Base-by-base conservation (phyloP, 371 early-diverging fungal species). In the Mucor mucedo region DNA sequence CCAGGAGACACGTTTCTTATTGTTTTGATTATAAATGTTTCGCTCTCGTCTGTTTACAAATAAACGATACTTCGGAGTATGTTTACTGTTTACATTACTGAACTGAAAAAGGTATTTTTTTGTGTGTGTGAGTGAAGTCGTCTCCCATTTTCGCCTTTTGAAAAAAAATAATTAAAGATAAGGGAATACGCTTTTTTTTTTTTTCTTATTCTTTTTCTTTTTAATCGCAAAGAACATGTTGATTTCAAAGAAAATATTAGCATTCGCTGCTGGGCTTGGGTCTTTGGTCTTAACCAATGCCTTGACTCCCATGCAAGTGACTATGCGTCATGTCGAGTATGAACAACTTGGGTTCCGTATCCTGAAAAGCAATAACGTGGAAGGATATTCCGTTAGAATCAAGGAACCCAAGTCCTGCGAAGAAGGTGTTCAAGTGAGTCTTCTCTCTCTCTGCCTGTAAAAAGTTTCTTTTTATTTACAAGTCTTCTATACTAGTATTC, bases 381-480 rank as follows among this genome's bases (percentile, higher is more conserved):
- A 58, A 39, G 70, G 70, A 10, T 73, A 73, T 45, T 66, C 70
- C 29, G 64, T 73, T 32, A 50, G 74, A 61, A 55, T 73, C 14
- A 73, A 73, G 62, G 45, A 73, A 52, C 71, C 74, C 5, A 56
- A 54, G 21, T 64, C 63, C n/a, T 73, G 74, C 52, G 74, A 73
- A 58, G 55, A 64, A 6, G 71, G 68, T 9, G 48, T 69, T 6
- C 73, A 72, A 58, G 73, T 72, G 65, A 58, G 5, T 47, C 8
- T 6, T 30, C 63, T 6, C n/a, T 42, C 45, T 21, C 21, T 21
- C 21, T 21, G 21, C 21, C 1, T 21, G 21, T 21, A 21, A 21
- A 21, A 21, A 21, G 21, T 21, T 2, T 38, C 1, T 29, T 30
- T 28, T 40, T 65, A 32, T n/a, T 45, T 29, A 39, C 38, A 47